phyloP scores from a whole-genome alignment of 2,329 filamentous ascomycete species.

The Venturia oleaginea region DNA sequence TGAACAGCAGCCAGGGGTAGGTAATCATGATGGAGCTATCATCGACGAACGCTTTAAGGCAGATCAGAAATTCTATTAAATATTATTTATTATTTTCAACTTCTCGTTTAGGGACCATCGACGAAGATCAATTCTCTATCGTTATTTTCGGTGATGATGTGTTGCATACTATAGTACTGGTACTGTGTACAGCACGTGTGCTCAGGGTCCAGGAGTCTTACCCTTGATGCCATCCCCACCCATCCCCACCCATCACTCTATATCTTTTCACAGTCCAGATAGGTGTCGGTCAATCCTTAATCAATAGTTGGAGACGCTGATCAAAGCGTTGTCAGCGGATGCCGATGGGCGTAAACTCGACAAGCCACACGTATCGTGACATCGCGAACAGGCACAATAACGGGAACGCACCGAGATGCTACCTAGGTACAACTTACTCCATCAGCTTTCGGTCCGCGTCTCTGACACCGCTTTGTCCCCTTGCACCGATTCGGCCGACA shows the following conservation, averaged over 20 bases:
- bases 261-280: background rate
- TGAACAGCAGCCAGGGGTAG: too few species aligned
- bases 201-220: background rate
- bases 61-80: too few species aligned
- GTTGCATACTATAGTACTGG: too few species aligned
- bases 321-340: background rate
- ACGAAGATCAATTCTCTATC: too few species aligned
- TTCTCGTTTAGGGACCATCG: too few species aligned
- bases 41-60: too few species aligned
- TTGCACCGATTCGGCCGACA: slow-evolving; percentile 44
- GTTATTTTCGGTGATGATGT: too few species aligned
- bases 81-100: too few species aligned
- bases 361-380: background rate
- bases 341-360: background rate
- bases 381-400: background rate
- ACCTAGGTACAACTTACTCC: slow-evolving; percentile 48
- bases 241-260: background rate
- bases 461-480: slow-evolving; percentile 45
- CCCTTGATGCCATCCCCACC: background rate
- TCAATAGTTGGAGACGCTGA: background rate
- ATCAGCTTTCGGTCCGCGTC: slow-evolving; percentile 55
- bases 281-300: background rate
- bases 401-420: background rate
- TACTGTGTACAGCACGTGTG: too few species aligned
- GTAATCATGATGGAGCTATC: too few species aligned